Base-by-base conservation (phyloP, 805 yeast genomes). In the Saccharomyces kudriavzevii region DNA sequence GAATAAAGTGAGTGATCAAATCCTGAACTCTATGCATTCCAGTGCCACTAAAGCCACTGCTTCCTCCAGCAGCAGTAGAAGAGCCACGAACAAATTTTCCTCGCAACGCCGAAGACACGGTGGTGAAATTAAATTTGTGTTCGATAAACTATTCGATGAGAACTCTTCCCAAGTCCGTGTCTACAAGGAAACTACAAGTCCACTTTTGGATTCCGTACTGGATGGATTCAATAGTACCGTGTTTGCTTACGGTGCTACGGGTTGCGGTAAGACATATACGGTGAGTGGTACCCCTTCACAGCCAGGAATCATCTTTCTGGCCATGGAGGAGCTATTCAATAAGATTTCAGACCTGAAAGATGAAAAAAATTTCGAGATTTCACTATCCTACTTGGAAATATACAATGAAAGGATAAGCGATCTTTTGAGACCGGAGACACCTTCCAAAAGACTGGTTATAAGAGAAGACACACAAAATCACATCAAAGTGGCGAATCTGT, bases 201-300 rank as follows among this genome's bases (percentile, higher is more conserved):
- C 96, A 0, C 72, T 89, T 49, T 73, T 91, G 6, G 89, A 84
- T 56, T 78, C 84, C 43, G 83, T 89, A 0, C 67, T 91, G 45
- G 94, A 87, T 56, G 98, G 97, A 0, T 88, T 74, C 69, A 90
- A 92, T 67, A 85, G 96, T 5, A 89, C 97, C 0, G 89, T 91
- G 0, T 91, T 91, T 73, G 97, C 98, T 0, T 91, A 91, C 67
- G 98, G 98, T 1, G 96, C 98, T 28, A 91, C 98, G 0, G 98
- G 98, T 0, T 91, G 97, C 69, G 98, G 98, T n/a, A 91, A 91
- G 66, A 91, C 97, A 0, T 89, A 86, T 66, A 91, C 98, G 0
- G 87, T 91, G 30, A 80, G 85, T 65, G 97, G 97, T 0, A 78
- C 84, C 0, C 77, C 82, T 0, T 79, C 79, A 1, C 71, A 78